phyloP scores from a whole-genome alignment of 2,329 filamentous ascomycete species.

The Nothopassalora personata region DNA sequence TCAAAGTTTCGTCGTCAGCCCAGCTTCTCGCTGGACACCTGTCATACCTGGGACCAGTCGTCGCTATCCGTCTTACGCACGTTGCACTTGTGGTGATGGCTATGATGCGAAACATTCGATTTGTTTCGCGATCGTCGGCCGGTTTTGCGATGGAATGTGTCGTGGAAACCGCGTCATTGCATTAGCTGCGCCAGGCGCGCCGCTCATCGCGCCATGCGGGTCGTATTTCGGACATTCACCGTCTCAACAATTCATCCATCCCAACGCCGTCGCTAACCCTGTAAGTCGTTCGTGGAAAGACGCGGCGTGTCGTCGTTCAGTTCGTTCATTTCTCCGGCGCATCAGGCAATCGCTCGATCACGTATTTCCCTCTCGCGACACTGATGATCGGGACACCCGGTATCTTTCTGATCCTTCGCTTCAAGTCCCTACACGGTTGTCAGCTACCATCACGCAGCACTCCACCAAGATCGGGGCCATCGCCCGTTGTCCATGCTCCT shows the following conservation, averaged over 20 bases:
- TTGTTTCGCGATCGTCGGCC: neutral
- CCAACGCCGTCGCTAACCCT: constrained; percentile 12
- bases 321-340: constrained; percentile 59
- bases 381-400: constrained; percentile 72
- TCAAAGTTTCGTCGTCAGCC: neutral
- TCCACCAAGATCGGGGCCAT: constrained; percentile 55
- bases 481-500: constrained; percentile 72
- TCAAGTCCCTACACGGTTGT: constrained; percentile 57
- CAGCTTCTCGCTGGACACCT: neutral
- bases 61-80: neutral
- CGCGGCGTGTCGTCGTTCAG: neutral
- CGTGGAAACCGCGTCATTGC: neutral
- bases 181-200: neutral
- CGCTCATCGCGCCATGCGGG: neutral
- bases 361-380: constrained; percentile 83
- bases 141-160: neutral
- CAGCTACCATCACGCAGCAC: too few species aligned
- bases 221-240: neutral
- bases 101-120: neutral
- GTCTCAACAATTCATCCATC: neutral
- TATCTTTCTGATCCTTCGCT: constrained; percentile 77
- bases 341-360: constrained; percentile 85
- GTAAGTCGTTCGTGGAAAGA: neutral
- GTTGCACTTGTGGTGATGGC: neutral
- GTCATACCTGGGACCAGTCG: neutral